Conservation (phyloP, 129 eudicot species). For the Mikania micrantha region DNA sequence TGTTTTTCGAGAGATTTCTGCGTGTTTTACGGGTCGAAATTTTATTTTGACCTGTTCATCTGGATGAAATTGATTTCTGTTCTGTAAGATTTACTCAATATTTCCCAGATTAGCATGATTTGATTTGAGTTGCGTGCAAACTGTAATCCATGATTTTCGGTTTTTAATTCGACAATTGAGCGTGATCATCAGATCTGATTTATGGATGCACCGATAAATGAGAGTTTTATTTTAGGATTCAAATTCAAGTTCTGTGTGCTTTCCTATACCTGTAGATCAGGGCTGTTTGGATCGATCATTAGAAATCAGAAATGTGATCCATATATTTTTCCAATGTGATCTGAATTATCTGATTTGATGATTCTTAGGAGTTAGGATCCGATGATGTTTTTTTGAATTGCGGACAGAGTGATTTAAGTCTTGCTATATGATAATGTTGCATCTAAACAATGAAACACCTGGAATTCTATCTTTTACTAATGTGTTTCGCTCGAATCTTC, state of each 20-base stretch:
- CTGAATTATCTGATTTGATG: constrained; percentile 5
- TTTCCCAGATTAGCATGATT: constrained; percentile 10
- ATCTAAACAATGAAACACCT: background rate
- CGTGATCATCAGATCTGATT: constrained; percentile 17
- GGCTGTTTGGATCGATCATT: background rate
- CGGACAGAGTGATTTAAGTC: background rate
- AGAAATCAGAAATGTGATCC: background rate
- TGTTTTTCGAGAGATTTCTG: background rate
- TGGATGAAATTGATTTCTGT: background rate
- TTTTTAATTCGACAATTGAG: background rate
- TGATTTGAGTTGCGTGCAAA: background rate
- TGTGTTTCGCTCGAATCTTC: background rate
- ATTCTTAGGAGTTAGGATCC: constrained; percentile 2
- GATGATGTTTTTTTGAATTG: background rate
- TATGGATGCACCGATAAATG: background rate
- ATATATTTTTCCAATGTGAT: background rate
- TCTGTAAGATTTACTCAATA: constrained; percentile 2
- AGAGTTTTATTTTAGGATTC: background rate
- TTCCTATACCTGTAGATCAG: constrained; percentile 3
- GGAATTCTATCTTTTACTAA: background rate
- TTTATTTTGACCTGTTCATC: background rate
- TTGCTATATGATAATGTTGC: background rate
- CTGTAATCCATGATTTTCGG: background rate
- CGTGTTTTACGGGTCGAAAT: constrained; percentile 1
- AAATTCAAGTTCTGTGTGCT: background rate